Percentiles rank a stretch among this genome's conserved stretches.
Conservation (phyloP, 192 early-diverging fungal genomes). For the Obelidium mucronatum region DNA sequence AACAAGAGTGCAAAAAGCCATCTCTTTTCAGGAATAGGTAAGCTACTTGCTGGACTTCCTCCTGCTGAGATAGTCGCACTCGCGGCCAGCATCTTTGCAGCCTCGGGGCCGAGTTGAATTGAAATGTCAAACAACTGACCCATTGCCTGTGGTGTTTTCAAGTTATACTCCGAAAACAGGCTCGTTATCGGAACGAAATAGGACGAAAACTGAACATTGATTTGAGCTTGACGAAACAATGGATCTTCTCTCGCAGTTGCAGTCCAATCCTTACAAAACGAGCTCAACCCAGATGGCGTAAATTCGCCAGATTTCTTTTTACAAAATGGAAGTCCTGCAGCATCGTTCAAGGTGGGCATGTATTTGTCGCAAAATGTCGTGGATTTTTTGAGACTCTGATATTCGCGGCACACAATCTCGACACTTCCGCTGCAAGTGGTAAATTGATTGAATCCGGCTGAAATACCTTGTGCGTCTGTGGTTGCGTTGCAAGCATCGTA, state of each 20-base stretch:
- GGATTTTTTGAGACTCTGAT: not conserved
- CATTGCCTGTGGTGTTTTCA: slow-evolving; percentile 14
- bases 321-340: not conserved
- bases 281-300: slow-evolving; percentile 8
- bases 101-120: slow-evolving; percentile 7
- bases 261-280: slow-evolving; percentile 25
- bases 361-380: not conserved
- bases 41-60: not conserved
- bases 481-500: not conserved
- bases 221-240: not conserved
- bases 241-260: slow-evolving; percentile 4
- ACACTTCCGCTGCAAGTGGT: slow-evolving; percentile 27
- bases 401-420: slow-evolving; percentile 5
- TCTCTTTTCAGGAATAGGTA: slow-evolving; percentile 2
- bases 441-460: slow-evolving; percentile 40
- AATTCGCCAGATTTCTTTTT: not conserved
- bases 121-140: slow-evolving; percentile 22
- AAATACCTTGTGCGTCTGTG: slow-evolving; percentile 32
- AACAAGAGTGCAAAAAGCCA: not conserved
- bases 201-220: not conserved
- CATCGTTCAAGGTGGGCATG: not conserved
- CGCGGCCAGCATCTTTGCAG: not conserved
- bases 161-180: not conserved
- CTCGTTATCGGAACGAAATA: slow-evolving; percentile 11
- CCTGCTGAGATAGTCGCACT: not conserved